A percentile compares a stretch with the other conserved stretches of the same genome.
Conservation (phyloP, 1,139 yeast genomes). For the Pneumocystis oryctolagi region DNA sequence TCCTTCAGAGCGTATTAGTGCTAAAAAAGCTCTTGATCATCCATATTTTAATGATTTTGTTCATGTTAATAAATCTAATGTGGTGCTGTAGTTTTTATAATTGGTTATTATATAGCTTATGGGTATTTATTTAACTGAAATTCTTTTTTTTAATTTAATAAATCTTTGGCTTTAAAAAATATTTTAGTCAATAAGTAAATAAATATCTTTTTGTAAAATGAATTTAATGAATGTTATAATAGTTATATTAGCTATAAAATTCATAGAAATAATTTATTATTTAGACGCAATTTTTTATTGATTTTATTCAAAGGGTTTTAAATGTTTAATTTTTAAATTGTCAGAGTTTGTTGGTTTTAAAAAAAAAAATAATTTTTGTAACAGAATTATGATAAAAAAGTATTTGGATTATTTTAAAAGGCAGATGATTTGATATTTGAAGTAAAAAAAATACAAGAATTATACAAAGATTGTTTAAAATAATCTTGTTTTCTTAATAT, state of each 20-base stretch:
- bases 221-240: not conserved
- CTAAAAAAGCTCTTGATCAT: slow-evolving; percentile 79
- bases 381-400: not conserved
- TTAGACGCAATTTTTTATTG: not conserved
- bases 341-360: too few relatives aligned
- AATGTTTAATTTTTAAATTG: too few relatives aligned
- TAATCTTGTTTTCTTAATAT: not conserved
- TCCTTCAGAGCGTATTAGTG: slow-evolving; percentile 87
- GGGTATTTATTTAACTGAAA: not conserved
- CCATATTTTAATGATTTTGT: slow-evolving; percentile 46
- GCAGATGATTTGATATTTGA: not conserved
- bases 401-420: not conserved
- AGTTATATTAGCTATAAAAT: not conserved
- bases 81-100: not conserved
- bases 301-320: not conserved
- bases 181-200: not conserved
- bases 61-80: not conserved
- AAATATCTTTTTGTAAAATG: not conserved
- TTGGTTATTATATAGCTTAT: not conserved
- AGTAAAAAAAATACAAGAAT: not conserved
- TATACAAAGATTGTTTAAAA: not conserved
- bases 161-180: not conserved
- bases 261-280: not conserved
- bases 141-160: not conserved
- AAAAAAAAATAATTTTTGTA: not conserved